Base-by-base conservation (phyloP, 352 stramenopile genomes). In the Phytophthora pini region DNA sequence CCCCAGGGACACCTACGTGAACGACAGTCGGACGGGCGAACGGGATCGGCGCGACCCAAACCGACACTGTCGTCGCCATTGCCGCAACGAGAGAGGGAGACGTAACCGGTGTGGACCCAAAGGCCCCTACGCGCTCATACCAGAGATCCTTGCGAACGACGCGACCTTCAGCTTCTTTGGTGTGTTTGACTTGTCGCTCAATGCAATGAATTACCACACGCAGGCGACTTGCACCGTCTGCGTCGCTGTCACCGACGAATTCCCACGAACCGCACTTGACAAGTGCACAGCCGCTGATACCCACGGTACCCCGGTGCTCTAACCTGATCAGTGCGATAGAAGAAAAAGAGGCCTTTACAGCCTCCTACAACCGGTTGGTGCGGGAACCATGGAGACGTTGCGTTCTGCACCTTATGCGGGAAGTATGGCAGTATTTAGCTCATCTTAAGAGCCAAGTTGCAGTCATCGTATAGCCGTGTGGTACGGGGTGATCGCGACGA, bases 1-100 rank as follows among this genome's bases (percentile, higher is more conserved):
- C 3, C 17, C 50, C 6, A 60, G 66, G n/a, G n/a, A 76, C n/a
- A 77, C 63, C 15, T 74, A 80, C 22, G 45, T 82, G 10, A 20
- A 27, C 17, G 57, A 70, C 40, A 17, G 17, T 17, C 17, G 13
- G 17, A 12, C 63, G 68, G 12, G 27, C 15, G 1, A 69, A 70
- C 46, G 45, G 56, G 40, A 40, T 61, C 41, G 65, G 69, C 32
- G 40, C 6, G 10, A 22, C 17, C 3, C 6, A 34, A 9, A n/a
- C 1, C 13, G 45, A 64, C 24, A 56, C 63, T 4, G 27, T 58
- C 2, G 62, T 71, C 32, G 13, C 49, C 1, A 67, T 71, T 15
- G 67, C 22, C 8, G 29, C 63, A 1, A 71, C 56, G 1, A 71
- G 24, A 17, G 10, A 67, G 29, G 63, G 36, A 1, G 34, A 45